Percentiles rank a stretch among this genome's conserved stretches.
Evolutionary conservation across 2,329 filamentous ascomycete species (phyloP).

Genomic region (Cyphellophora attinorum): DNA sequence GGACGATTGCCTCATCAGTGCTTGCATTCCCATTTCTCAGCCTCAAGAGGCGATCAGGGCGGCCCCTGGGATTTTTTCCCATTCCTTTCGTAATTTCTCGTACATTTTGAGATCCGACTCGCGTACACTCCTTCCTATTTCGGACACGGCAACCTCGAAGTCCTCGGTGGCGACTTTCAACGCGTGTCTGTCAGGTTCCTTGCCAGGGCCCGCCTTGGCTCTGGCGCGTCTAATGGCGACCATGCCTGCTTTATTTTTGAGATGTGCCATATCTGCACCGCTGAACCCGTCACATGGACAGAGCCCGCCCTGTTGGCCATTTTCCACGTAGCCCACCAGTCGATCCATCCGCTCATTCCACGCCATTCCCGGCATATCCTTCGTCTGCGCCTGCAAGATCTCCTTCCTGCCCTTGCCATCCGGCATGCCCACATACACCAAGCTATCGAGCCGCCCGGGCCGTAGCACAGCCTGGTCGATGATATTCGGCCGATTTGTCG

Average conservation of each 20-base stretch:
- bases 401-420: slow-evolving; percentile 69
- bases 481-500: slow-evolving; percentile 91
- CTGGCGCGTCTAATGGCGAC: slow-evolving; percentile 39
- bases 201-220: slow-evolving; percentile 33
- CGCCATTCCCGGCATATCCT: slow-evolving; percentile 39
- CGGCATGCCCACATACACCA: slow-evolving; percentile 84
- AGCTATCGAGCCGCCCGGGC: slow-evolving; percentile 76
- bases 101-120: slow-evolving; percentile 51
- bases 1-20: too few relatives aligned
- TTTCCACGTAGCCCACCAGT: slow-evolving; percentile 57
- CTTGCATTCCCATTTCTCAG: too few relatives aligned
- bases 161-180: slow-evolving; percentile 8
- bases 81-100: slow-evolving; percentile 42
- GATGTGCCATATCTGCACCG: slow-evolving; percentile 53
- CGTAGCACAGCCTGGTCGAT: slow-evolving; percentile 93
- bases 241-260: slow-evolving; percentile 51
- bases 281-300: slow-evolving; percentile 79
- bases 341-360: slow-evolving; percentile 34
- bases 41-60: too few relatives aligned
- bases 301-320: too few relatives aligned
- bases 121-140: slow-evolving; percentile 26
- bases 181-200: slow-evolving; percentile 21
- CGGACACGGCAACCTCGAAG: slow-evolving; percentile 12
- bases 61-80: too few relatives aligned
- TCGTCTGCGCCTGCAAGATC: slow-evolving; percentile 62